Evolutionary conservation across 768 basidiomycete genomes (phyloP), one percentile per base, ranked within the genome.

Genomic region (Panellus pusillus): DNA sequence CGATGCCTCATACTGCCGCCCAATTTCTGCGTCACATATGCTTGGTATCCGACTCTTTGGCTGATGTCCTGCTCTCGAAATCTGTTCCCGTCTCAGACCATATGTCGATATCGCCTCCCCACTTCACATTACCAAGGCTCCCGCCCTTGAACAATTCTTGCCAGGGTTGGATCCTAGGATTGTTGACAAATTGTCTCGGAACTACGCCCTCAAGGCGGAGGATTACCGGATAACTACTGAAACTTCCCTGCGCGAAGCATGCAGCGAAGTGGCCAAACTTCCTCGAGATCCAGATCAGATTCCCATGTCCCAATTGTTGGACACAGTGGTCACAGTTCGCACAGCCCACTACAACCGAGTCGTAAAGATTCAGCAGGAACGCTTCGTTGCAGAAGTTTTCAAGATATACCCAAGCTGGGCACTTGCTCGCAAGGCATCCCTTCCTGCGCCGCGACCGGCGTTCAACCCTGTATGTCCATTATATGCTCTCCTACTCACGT

Each of bases 391-490:
- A 6, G 48, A 37, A 2, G 37, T 8, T 3, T 14, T 0, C 13
- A 39, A 47, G 20, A 13, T 14, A 0, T 9, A 11, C 35, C 27
- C 20, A 13, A 9, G 17, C 46, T n/a, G n/a, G n/a, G 15, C 13
- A 39, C 9, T 14, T 15, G 17, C 32, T 18, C 14, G 37, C 8
- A 40, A 40, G 29, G 32, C 32, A 1, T 12, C 18, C 17, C n/a
- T 9, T 8, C 32, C 11, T 3, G 14, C 41, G 32, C 9, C 37
- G 15, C 40, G 29, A 62, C 61, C 36, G 20, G 12, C 51, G 28
- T 68, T 68, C 57, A 67, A 68, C 20, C 52, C 58, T 29, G 66
- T 67, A 41, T 8, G 60, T 51, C 3, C 13, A 14, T n/a, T 36
- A 1, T n/a, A 0, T 5, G 12, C 32, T 12, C 17, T 28, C 9